These are phyloP conservation scores for Setomelanomma holmii DNA, from an alignment of 2,329 filamentous ascomycete species.

Conservation along the genomic window DNA sequence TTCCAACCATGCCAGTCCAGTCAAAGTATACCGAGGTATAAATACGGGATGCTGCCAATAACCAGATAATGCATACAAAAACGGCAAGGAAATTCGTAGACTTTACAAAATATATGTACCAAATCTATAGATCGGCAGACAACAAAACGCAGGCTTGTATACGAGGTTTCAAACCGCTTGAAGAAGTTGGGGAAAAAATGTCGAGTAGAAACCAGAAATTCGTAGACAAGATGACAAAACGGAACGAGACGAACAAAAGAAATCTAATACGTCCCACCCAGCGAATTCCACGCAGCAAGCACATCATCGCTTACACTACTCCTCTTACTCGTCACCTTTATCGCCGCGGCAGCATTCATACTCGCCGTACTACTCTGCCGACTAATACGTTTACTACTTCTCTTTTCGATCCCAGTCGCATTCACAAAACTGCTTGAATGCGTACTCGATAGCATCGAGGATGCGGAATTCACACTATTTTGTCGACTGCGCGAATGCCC, in stretches of 20 bases:
- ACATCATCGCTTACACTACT: conserved; percentile 56
- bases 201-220: background rate
- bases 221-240: too few relatives aligned
- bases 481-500: conserved; percentile 21
- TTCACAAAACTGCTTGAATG: conserved; percentile 18
- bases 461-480: conserved; percentile 29
- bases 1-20: background rate
- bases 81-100: background rate
- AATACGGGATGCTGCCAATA: background rate
- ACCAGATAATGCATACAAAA: background rate
- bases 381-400: conserved; percentile 23
- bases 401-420: conserved; percentile 15
- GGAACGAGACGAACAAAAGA: background rate
- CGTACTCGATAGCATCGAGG: conserved; percentile 10
- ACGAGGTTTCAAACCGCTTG: too few relatives aligned
- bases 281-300: conserved; percentile 55
- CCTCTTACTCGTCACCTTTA: conserved; percentile 21
- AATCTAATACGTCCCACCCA: conserved; percentile 48
- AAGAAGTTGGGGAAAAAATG: background rate
- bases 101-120: background rate
- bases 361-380: conserved; percentile 34
- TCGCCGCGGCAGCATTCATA: conserved; percentile 19
- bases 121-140: too few relatives aligned
- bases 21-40: background rate
- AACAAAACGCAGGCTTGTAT: too few relatives aligned